Conservation (phyloP, 2,329 filamentous ascomycete genomes). For the Penicillium polonicum region DNA sequence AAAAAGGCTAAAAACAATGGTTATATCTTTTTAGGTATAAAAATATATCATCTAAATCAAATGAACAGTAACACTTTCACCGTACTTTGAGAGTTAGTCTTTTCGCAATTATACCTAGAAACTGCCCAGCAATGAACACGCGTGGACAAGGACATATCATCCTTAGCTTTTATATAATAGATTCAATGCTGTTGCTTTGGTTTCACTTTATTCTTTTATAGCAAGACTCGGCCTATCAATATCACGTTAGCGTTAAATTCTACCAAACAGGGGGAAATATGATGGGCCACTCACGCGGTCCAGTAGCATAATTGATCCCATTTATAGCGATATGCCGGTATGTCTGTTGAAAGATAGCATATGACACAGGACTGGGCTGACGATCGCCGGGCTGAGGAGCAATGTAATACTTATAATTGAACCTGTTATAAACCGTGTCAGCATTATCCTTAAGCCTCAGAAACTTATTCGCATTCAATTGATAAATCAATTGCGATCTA, state of each 20-base stretch:
- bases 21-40: not conserved
- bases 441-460: not conserved
- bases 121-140: no score
- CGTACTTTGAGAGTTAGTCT: no score
- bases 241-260: not conserved
- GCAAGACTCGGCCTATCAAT: not conserved
- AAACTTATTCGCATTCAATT: not conserved
- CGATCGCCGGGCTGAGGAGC: no score
- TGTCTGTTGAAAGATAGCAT: not conserved
- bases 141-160: not conserved
- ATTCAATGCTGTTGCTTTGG: not conserved
- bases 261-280: not conserved
- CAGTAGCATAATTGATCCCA: not conserved
- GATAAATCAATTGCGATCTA: slow-evolving; percentile 1
- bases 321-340: not conserved
- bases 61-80: no score
- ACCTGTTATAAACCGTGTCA: not conserved
- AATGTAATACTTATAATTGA: not conserved
- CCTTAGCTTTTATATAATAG: not conserved
- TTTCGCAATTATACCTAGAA: no score
- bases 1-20: no score
- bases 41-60: not conserved
- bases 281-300: not conserved
- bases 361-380: not conserved
- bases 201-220: not conserved